Conservation (phyloP, 306 rosid species). For the Citrullus colocynthis region DNA sequence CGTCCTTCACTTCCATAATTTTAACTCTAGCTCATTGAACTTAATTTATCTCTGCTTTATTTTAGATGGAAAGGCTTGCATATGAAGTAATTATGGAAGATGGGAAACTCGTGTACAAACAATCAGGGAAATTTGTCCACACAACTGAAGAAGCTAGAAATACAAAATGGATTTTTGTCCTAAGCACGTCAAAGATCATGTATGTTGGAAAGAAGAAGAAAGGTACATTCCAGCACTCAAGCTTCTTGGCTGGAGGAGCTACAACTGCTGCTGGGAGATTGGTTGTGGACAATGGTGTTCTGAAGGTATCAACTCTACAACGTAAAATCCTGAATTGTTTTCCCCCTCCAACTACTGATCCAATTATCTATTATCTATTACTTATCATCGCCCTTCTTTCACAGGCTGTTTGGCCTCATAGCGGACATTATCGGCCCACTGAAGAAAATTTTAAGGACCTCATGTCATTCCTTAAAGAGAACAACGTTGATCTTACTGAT, state of each 20-base stretch:
- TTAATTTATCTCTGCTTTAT: conserved; percentile 7
- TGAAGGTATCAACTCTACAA: conserved; percentile 43
- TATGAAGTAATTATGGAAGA: conserved; percentile 75
- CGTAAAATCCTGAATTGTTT: background rate
- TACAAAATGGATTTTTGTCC: conserved; percentile 93
- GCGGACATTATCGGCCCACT: conserved; percentile 91
- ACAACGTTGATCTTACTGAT: conserved; percentile 64
- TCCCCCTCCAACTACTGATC: too few species aligned
- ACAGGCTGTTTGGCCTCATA: conserved; percentile 99
- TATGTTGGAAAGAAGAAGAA: conserved; percentile 88
- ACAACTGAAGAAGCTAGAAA: conserved; percentile 27
- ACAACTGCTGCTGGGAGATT: conserved; percentile 96
- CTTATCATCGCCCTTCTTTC: conserved; percentile 22
- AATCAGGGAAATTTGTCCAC: conserved; percentile 65
- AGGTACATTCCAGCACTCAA: conserved; percentile 93
- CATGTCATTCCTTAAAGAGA: conserved; percentile 67
- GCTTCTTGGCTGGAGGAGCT: conserved; percentile 99
- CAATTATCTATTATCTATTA: background rate
- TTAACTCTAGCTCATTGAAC: conserved; percentile 2
- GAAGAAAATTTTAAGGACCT: conserved; percentile 80
- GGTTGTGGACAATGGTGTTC: conserved; percentile 63
- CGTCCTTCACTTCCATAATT: background rate
- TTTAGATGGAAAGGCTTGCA: conserved; percentile 79
- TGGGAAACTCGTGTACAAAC: conserved; percentile 65
- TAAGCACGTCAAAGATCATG: conserved; percentile 70